phyloP scores from a whole-genome alignment of 345 rosid species.

The Orychophragmus violaceus region DNA sequence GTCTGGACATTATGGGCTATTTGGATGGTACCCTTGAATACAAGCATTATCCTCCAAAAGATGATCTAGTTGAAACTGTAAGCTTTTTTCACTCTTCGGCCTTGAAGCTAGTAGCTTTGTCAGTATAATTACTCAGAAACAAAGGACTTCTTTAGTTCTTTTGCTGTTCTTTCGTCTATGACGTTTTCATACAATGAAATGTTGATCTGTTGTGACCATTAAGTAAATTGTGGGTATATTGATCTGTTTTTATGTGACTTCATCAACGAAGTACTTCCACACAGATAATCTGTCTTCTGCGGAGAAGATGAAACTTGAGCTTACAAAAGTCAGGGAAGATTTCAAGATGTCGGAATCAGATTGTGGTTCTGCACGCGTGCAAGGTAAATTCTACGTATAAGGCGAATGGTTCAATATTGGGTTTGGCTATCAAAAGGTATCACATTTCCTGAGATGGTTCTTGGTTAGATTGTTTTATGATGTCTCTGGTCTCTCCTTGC shows the following conservation, averaged over 20 bases:
- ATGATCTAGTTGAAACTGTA: slow-evolving; percentile 66
- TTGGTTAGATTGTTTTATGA: slow-evolving; percentile 13
- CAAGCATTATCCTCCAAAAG: slow-evolving; percentile 61
- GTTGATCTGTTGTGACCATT: neutral
- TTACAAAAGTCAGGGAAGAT: slow-evolving; percentile 73
- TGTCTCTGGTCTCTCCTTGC: slow-evolving; percentile 33
- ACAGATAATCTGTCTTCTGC: slow-evolving; percentile 85
- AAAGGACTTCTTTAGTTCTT: neutral
- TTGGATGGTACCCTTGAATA: slow-evolving; percentile 35
- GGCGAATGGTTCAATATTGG: neutral
- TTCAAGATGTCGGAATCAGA: slow-evolving; percentile 93
- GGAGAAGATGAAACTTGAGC: slow-evolving; percentile 78
- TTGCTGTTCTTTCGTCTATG: neutral
- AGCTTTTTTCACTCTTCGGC: slow-evolving; percentile 21
- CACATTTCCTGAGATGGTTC: neutral
- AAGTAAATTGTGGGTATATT: neutral
- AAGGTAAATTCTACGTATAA: slow-evolving; percentile 43
- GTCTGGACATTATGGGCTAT: slow-evolving; percentile 24
- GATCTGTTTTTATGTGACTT: slow-evolving; percentile 22
- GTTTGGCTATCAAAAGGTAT: neutral
- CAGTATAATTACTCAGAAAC: neutral
- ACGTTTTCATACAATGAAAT: neutral
- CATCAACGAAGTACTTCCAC: slow-evolving; percentile 59
- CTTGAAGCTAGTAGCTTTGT: neutral
- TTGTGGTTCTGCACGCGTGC: slow-evolving; percentile 91